Evolutionary conservation across 805 yeast genomes (phyloP), one percentile per base, ranked within the genome.

Genomic region (Saccharomycopsis javanensis): DNA sequence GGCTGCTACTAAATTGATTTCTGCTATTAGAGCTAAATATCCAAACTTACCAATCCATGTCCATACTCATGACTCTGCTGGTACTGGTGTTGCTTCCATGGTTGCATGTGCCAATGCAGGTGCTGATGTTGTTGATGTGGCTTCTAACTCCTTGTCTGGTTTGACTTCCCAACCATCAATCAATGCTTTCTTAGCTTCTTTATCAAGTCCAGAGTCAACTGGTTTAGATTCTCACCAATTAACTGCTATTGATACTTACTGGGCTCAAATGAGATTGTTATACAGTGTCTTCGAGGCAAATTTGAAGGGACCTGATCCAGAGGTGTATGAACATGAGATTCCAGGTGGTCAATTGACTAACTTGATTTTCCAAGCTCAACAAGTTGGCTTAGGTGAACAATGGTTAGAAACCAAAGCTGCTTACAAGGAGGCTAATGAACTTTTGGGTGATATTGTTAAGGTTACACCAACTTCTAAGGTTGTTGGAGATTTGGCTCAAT

Each of bases 261-360:
- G 99, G 99, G 96, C 96, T 53, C 97, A 94, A 77, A 94, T 94
- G 92, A 84, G 99, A 76, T 78, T 94, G 70, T 76, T 94, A 64
- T 94, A 94, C 78, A 88, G 96, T 53, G 90, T 96, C 73, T 94
- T 94, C 74, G 99, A 90, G 75, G 97, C 99, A 57, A 97, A 94
- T 69, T 81, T 94, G 72, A 94, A 94, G 80, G 99, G 99, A 58
- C 98, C 99, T 60, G 99, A 94, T 75, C 98, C 99, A 66, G 99
- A 94, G 74, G 99, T 94, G 58, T 94, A 94, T 75, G 83, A 84
- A 66, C 99, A 94, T 75, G 99, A 94, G 79, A 94, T 94, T 65
- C 99, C 99, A 59, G 99, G 99, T 78, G 99, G 99, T 63, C 99
- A 94, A 77, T 83, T 94, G 73, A 94, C 99, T 62, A 94, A 94